phyloP scores from a whole-genome alignment of 176 grass and related monocot genomes.

The Puccinellia tenuiflora region DNA sequence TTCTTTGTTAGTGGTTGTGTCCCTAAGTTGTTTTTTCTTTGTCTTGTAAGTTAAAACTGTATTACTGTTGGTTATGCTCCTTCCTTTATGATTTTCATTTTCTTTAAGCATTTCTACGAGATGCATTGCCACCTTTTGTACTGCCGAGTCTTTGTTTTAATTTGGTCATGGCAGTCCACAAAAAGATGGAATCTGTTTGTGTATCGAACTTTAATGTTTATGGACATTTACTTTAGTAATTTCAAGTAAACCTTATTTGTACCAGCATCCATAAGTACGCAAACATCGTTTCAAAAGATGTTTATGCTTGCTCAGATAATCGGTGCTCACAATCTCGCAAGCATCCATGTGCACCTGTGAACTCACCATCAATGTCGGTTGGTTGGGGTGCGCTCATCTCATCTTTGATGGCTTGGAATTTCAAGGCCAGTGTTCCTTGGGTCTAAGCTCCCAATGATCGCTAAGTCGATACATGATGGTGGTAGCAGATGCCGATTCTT shows the following conservation, averaged over 20 bases:
- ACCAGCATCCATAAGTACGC: slow-evolving; percentile 15
- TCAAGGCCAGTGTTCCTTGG: slow-evolving; percentile 29
- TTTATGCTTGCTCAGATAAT: slow-evolving; percentile 52
- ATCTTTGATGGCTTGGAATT: slow-evolving; percentile 30
- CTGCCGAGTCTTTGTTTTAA: slow-evolving; percentile 51
- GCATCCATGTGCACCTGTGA: slow-evolving; percentile 6
- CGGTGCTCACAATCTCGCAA: slow-evolving; percentile 27
- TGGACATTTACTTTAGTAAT: slow-evolving; percentile 40
- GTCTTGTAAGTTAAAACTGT: slow-evolving; percentile 40
- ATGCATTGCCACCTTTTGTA: slow-evolving; percentile 41
- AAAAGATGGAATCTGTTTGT: slow-evolving; percentile 44
- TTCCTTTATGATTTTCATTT: slow-evolving; percentile 6
- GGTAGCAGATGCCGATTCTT: slow-evolving; percentile 16
- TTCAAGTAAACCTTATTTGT: slow-evolving; percentile 33
- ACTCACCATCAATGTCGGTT: slow-evolving; percentile 4
- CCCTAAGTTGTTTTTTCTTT: slow-evolving; percentile 31
- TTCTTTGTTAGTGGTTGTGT: slow-evolving; percentile 39
- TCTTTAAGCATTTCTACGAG: slow-evolving; percentile 41
- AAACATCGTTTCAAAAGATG: slow-evolving; percentile 41
- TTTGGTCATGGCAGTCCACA: slow-evolving; percentile 44
- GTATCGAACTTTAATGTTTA: slow-evolving; percentile 43
- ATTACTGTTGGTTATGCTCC: slow-evolving; percentile 23
- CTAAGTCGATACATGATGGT: slow-evolving; percentile 15
- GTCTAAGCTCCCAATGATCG: neutral
- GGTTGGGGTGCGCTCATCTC: slow-evolving; percentile 7